phyloP scores from a whole-genome alignment of 2,329 filamentous ascomycete genomes.

The Neocucurbitaria cava region DNA sequence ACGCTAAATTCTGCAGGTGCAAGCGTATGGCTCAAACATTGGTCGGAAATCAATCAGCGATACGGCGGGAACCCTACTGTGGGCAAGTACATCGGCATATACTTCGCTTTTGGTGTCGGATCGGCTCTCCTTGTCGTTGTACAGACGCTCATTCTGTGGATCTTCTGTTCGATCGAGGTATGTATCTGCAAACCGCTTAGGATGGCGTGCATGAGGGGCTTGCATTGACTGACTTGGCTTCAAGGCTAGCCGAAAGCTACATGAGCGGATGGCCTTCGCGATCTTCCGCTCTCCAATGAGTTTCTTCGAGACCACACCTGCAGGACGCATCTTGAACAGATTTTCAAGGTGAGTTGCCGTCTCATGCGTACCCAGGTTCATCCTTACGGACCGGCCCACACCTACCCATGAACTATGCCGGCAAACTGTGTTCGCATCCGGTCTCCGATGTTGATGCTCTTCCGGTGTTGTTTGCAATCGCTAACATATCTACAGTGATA shows the following conservation, averaged over 20 bases:
- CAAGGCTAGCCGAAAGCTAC: constrained; percentile 89
- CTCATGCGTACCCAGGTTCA: constrained; percentile 8
- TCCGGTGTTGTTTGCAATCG: neutral
- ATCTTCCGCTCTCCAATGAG: constrained; percentile 98
- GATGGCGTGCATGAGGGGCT: constrained; percentile 9
- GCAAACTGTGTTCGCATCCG: neutral
- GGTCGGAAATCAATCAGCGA: constrained; percentile 80
- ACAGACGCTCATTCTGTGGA: constrained; percentile 96
- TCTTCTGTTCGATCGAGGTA: constrained; percentile 98
- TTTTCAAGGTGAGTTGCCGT: constrained; percentile 77
- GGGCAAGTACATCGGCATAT: constrained; percentile 91
- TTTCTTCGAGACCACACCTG: constrained; percentile 97
- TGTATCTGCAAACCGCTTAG: constrained; percentile 34
- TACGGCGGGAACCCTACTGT: constrained; percentile 74
- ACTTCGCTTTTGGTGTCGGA: constrained; percentile 93
- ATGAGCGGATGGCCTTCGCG: constrained; percentile 95
- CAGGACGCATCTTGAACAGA: constrained; percentile 93
- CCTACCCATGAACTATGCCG: constrained; percentile 3
- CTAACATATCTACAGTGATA: constrained; percentile 62
- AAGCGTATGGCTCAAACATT: constrained; percentile 91
- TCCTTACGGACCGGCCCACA: constrained; percentile 9
- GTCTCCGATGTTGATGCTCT: neutral
- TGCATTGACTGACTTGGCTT: constrained; percentile 30
- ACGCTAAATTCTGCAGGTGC: constrained; percentile 62
- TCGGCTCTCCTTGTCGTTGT: constrained; percentile 83